Evolutionary conservation across 257 asterid species (phyloP).

Genomic region (Penstemon eatonii): DNA sequence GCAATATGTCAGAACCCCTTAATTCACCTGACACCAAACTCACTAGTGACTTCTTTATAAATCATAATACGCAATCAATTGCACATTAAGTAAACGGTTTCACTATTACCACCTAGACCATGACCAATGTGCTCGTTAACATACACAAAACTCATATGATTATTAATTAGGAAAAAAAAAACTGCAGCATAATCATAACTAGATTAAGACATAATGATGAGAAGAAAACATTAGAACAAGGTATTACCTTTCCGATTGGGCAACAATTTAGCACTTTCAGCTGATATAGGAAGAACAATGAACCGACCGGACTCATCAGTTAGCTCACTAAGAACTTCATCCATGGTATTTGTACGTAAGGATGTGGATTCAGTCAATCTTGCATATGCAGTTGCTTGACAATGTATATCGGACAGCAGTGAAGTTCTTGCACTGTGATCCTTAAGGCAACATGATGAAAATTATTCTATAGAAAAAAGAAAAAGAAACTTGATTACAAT

Average conservation of each 20-base stretch:
- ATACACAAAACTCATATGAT: no score
- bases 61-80: neutral
- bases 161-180: no score
- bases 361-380: conserved; percentile 57
- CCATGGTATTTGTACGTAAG: conserved; percentile 36
- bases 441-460: conserved; percentile 34
- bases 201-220: no score
- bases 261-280: conserved; percentile 79
- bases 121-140: no score
- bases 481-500: neutral
- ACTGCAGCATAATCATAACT: no score
- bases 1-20: conserved; percentile 72
- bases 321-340: conserved; percentile 64
- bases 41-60: conserved; percentile 17
- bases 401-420: conserved; percentile 48
- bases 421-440: conserved; percentile 41
- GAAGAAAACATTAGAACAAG: no score
- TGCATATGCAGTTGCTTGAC: conserved; percentile 64
- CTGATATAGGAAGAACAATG: conserved; percentile 81
- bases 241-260: conserved; percentile 55
- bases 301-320: conserved; percentile 79
- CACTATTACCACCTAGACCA: no score
- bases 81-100: neutral
- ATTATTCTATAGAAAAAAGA: conserved; percentile 15
- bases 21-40: conserved; percentile 47